A percentile compares a stretch with the other conserved stretches of the same genome.
phyloP scores from a whole-genome alignment of 805 yeast genomes.

The Cyberlindnera mycetangii region DNA sequence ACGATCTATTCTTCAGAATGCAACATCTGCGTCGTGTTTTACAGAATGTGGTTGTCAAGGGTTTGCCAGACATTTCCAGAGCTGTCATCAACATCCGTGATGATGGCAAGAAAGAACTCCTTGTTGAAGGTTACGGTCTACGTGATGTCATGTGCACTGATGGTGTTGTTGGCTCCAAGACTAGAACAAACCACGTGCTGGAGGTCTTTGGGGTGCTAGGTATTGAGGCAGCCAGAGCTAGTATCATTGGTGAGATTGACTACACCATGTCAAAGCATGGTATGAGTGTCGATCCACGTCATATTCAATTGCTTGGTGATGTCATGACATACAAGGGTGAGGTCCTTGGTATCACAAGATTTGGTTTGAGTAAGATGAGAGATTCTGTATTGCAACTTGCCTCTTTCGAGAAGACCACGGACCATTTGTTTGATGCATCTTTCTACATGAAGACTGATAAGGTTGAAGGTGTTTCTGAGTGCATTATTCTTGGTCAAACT shows the following conservation, averaged over 20 bases:
- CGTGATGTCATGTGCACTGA: slow-evolving; percentile 97
- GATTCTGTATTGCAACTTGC: slow-evolving; percentile 97
- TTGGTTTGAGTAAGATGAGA: slow-evolving; percentile 97
- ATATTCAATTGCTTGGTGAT: slow-evolving; percentile 93
- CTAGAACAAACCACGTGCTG: slow-evolving; percentile 87
- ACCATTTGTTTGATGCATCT: slow-evolving; percentile 96
- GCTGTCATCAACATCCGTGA: slow-evolving; percentile 94
- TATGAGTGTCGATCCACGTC: slow-evolving; percentile 99
- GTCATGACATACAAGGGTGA: slow-evolving; percentile 99
- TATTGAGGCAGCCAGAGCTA: slow-evolving; percentile 94
- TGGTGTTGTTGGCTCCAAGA: slow-evolving; percentile 87
- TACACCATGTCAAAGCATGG: slow-evolving; percentile 99
- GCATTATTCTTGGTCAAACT: slow-evolving; percentile 96
- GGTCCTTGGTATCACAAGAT: slow-evolving; percentile 95
- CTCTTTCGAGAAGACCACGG: slow-evolving; percentile 96
- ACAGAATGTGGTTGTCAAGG: slow-evolving; percentile 89
- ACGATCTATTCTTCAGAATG: slow-evolving; percentile 77
- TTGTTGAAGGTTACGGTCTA: slow-evolving; percentile 97
- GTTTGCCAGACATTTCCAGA: slow-evolving; percentile 85
- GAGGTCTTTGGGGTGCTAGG: slow-evolving; percentile 90
- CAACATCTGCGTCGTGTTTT: slow-evolving; percentile 83
- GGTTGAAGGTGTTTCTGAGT: slow-evolving; percentile 96
- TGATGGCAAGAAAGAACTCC: slow-evolving; percentile 80
- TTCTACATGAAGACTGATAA: slow-evolving; percentile 95
- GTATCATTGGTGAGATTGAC: slow-evolving; percentile 91